phyloP scores from a whole-genome alignment of 78 protist species.

The Mastigamoeba balamuthi region DNA sequence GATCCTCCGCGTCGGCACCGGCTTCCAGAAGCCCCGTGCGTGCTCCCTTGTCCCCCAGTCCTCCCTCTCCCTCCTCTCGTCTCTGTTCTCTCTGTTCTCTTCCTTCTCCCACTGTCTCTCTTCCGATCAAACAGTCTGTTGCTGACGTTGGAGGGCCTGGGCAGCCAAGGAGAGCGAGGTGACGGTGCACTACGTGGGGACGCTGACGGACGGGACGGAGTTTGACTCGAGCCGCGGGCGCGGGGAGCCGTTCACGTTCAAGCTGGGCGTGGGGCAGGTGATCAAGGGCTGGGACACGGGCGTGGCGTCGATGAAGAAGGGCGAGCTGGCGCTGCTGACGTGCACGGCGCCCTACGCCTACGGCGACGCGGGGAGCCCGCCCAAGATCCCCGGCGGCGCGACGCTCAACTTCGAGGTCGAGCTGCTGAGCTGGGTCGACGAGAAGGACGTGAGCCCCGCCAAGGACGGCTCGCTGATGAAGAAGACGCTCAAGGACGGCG shows the following conservation, averaged over 20 bases:
- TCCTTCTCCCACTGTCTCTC: no score
- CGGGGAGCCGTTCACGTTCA: constrained; percentile 46
- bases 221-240: constrained; percentile 78
- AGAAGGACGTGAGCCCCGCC: not conserved
- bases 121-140: no score
- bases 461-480: not conserved
- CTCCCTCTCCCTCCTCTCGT: no score
- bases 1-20: not conserved
- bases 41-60: no score
- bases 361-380: constrained; percentile 67
- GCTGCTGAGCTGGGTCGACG: constrained; percentile 18
- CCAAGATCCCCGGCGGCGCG: constrained; percentile 47
- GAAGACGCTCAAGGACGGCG: not conserved
- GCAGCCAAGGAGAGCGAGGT: not conserved
- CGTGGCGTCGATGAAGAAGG: constrained; percentile 60
- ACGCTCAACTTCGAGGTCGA: constrained; percentile 65
- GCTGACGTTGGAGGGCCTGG: no score
- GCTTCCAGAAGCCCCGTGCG: not conserved
- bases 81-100: no score
- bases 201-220: constrained; percentile 57
- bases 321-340: constrained; percentile 54
- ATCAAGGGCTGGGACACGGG: constrained; percentile 89
- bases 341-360: constrained; percentile 61
- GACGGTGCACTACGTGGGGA: constrained; percentile 69
- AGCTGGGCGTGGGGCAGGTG: constrained; percentile 44